A percentile compares a stretch with the other conserved stretches of the same genome.
Evolutionary conservation across 2,329 filamentous ascomycete genomes (phyloP).

Genomic region (Diaporthe vexans): DNA sequence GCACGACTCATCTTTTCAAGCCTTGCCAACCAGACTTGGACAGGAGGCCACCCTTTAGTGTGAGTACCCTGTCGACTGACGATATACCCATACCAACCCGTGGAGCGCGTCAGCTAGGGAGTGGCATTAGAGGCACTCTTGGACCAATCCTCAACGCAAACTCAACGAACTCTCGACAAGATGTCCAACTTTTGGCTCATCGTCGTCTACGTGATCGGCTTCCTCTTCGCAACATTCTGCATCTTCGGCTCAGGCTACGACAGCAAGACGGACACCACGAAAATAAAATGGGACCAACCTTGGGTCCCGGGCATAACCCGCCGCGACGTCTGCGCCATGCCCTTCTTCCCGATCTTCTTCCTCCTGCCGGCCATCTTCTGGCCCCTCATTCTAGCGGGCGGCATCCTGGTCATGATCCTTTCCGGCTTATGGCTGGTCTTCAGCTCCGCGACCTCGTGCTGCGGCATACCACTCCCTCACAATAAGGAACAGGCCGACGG

Average conservation of each 20-base stretch:
- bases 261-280: too few species aligned
- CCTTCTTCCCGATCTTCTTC: conserved; percentile 37
- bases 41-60: too few species aligned
- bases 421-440: not conserved
- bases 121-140: not conserved
- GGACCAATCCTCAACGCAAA: not conserved
- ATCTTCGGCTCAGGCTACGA: not conserved
- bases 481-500: not conserved
- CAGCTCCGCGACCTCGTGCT: conserved; percentile 21
- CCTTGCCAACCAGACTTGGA: not conserved
- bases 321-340: conserved; percentile 8
- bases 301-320: not conserved
- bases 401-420: not conserved
- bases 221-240: not conserved
- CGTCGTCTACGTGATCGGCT: not conserved
- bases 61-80: not conserved
- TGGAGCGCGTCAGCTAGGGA: not conserved
- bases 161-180: not conserved
- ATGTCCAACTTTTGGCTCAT: not conserved
- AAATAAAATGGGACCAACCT: not conserved
- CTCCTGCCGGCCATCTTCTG: conserved; percentile 36
- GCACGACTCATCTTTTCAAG: not conserved
- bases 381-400: conserved; percentile 19
- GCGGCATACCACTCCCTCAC: not conserved
- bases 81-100: not conserved